phyloP scores from a whole-genome alignment of 2,329 filamentous ascomycete species.

The Diaporthe aspalathi region DNA sequence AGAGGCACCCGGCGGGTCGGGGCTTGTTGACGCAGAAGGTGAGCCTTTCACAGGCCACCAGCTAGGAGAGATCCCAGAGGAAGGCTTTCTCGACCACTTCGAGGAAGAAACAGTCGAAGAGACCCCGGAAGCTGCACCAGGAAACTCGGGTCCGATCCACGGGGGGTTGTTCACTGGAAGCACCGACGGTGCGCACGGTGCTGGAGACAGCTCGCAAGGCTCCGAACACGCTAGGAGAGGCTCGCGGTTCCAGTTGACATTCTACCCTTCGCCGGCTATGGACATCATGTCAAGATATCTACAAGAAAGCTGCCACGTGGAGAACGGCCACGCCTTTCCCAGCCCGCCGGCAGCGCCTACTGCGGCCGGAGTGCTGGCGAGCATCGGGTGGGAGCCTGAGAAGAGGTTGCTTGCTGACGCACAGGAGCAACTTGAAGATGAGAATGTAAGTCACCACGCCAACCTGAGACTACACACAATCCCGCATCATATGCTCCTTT shows the following conservation, averaged over 20 bases:
- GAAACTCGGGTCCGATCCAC: slow-evolving; percentile 64
- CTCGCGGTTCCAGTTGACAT: slow-evolving; percentile 34
- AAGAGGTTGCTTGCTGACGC: not conserved
- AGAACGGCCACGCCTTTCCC: slow-evolving; percentile 18
- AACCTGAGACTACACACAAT: not conserved
- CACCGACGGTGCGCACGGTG: slow-evolving; percentile 63
- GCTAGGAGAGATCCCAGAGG: slow-evolving; percentile 21
- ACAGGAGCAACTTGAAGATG: slow-evolving; percentile 29
- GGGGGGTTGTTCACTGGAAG: slow-evolving; percentile 66
- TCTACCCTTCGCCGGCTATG: slow-evolving; percentile 37
- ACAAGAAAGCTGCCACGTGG: slow-evolving; percentile 28
- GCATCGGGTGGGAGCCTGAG: slow-evolving; percentile 34
- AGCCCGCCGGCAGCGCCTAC: slow-evolving; percentile 11
- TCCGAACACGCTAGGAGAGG: slow-evolving; percentile 3
- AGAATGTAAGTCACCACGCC: slow-evolving; percentile 1
- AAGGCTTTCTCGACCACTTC: slow-evolving; percentile 32
- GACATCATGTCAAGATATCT: slow-evolving; percentile 23
- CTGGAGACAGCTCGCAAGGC: slow-evolving; percentile 48
- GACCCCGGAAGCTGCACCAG: slow-evolving; percentile 46
- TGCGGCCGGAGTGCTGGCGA: slow-evolving; percentile 21
- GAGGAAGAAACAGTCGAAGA: slow-evolving; percentile 26
- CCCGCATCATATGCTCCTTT: not conserved
- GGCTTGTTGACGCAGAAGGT: slow-evolving; percentile 1
- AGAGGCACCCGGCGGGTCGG: not conserved
- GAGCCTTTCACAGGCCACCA: slow-evolving; percentile 11